Base-by-base conservation (phyloP, 2,329 filamentous ascomycete species). In the Colletotrichum magnum region DNA sequence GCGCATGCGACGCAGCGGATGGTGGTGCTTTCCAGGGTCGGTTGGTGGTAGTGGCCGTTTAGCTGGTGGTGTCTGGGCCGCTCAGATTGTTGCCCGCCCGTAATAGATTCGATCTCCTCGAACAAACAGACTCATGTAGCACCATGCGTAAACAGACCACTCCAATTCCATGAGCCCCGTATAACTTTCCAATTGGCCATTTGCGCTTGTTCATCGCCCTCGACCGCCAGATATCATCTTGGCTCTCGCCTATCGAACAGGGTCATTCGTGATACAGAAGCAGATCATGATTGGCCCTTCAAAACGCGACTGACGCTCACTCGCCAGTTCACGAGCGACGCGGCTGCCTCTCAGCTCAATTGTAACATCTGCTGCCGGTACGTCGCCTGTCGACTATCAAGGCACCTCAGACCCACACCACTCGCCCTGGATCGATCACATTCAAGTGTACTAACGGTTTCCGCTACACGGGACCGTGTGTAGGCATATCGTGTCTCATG, bases 251-350 rank as follows among this genome's bases (percentile, higher is more conserved):
- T 39, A 41, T 45, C 57, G 47, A 28, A 10, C 13, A 5, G n/a
- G 16, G 32, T 21, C 32, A 16, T 41, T 47, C 10, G 50, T 26
- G 41, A n/a, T 43, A n/a, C 24, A 56, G 26, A 41, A 48, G 24
- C 54, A 48, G 15, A 48, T 48, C 9, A 48, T n/a, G 5, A 43
- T 43, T 43, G 41, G 41, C 13, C 41, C 41, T 5, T 4, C 18
- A 64, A 47, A 56, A 51, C 58, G 58, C 59, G 45, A 39, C 64
- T 51, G 32, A 24, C 26, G 52, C 24, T n/a, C 36, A 16, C 16
- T n/a, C 16, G 18, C 36, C 41, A 50, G 12, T 4, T 24, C n/a
- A 50, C 26, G n/a, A 39, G 57, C 13, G n/a, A 59, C 16, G 4
- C 21, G n/a, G 18, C 26, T 36, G 45, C n/a, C 18, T 18, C 45